phyloP scores from a whole-genome alignment of 345 rosid species.

The Eucalyptus erythrocorys region DNA sequence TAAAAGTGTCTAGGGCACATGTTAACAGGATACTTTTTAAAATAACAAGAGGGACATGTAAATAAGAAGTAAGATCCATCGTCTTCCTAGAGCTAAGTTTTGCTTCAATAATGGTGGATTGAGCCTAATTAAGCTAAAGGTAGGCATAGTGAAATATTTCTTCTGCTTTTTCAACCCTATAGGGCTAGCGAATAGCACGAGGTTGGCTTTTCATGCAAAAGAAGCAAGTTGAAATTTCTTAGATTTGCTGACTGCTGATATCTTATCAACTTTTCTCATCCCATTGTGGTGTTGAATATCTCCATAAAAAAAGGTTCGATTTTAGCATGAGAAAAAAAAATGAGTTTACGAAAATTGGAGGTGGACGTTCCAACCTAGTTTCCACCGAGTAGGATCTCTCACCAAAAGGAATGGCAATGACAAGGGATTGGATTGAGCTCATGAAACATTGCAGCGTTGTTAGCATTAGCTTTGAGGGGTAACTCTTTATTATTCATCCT shows the following conservation, averaged over 20 bases:
- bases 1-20: not conserved
- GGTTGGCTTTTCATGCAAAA: not conserved
- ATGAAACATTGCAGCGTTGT: slow-evolving; percentile 63
- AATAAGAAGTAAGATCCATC: not conserved
- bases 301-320: not conserved
- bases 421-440: slow-evolving; percentile 66
- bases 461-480: slow-evolving; percentile 75
- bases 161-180: not conserved
- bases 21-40: not conserved
- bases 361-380: slow-evolving; percentile 58
- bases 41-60: not conserved
- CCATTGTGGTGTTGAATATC: not conserved
- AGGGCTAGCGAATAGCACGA: too few species aligned
- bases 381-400: slow-evolving; percentile 63
- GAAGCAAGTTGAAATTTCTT: not conserved
- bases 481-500: slow-evolving; percentile 51
- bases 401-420: slow-evolving; percentile 52
- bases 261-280: not conserved
- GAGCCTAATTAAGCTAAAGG: not conserved
- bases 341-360: slow-evolving; percentile 19
- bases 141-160: not conserved
- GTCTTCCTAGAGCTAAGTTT: not conserved
- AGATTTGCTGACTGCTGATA: too few species aligned
- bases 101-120: not conserved
- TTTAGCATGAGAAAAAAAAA: not conserved